Evolutionary conservation across 139 green algal species (phyloP).

Genomic region (Protoeuglena noctilucae): DNA sequence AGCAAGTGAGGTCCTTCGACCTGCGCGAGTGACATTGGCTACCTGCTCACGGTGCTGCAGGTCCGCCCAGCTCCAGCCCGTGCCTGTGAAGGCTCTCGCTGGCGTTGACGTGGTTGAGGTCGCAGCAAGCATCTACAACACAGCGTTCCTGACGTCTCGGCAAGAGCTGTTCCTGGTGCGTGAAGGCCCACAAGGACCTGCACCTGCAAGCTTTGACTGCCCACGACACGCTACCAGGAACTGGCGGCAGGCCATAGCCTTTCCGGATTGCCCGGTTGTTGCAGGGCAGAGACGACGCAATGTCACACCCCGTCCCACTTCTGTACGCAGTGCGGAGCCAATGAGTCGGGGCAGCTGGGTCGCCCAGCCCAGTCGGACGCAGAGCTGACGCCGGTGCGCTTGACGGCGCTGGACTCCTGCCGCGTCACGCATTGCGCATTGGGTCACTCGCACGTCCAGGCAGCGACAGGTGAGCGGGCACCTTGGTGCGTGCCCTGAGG

Average conservation of each 20-base stretch:
- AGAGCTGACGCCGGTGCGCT: constrained; percentile 8
- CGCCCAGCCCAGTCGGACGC: constrained; percentile 9
- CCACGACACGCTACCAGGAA: not conserved
- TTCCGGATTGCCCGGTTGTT: too few species aligned
- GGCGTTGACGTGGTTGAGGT: constrained; percentile 12
- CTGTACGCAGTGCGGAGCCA: constrained; percentile 16
- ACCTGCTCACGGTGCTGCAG: too few species aligned
- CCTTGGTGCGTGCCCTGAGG: not conserved
- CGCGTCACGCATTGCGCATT: constrained; percentile 18
- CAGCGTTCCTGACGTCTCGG: constrained; percentile 22
- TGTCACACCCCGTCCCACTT: not conserved
- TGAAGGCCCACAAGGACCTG: not conserved
- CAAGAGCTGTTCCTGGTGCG: not conserved
- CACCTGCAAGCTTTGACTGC: not conserved
- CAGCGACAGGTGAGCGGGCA: constrained; percentile 22
- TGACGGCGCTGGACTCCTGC: constrained; percentile 26
- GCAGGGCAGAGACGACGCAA: too few species aligned
- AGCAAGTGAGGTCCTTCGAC: too few species aligned
- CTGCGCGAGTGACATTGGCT: too few species aligned
- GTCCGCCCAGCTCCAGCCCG: too few species aligned
- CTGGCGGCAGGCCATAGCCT: not conserved
- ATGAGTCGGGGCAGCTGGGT: constrained; percentile 31
- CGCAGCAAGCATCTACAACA: constrained; percentile 22
- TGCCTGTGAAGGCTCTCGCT: constrained; percentile 10
- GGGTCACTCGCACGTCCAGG: constrained; percentile 28